A percentile compares a stretch with the other conserved stretches of the same genome.
phyloP scores from a whole-genome alignment of 306 rosid genomes.

The Oemleria cerasiformis region DNA sequence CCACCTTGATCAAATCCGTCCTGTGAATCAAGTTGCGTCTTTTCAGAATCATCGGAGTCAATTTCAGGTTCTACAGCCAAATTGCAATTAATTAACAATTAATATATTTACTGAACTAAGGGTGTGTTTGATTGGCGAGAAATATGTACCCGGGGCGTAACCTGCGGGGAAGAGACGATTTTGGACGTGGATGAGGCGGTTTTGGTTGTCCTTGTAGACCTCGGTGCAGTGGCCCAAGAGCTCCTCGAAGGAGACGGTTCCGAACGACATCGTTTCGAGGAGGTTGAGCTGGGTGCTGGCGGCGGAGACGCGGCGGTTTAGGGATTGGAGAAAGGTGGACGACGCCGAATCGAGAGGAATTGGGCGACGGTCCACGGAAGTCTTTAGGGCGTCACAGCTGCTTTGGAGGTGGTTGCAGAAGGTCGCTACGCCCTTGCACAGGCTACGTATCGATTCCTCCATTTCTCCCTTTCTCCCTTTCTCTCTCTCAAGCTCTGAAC shows the following conservation, averaged over 20 bases:
- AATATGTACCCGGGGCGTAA: constrained; percentile 42
- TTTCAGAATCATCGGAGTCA: constrained; percentile 41
- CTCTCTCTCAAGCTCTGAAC: background rate
- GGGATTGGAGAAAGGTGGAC: constrained; percentile 71
- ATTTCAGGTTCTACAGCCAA: constrained; percentile 37
- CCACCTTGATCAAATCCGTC: constrained; percentile 13
- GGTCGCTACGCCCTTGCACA: constrained; percentile 49
- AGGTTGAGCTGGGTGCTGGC: constrained; percentile 60
- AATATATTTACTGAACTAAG: background rate
- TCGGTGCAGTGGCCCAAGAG: constrained; percentile 87
- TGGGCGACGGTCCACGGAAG: constrained; percentile 75
- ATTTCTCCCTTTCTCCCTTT: constrained; percentile 17
- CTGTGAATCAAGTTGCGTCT: constrained; percentile 11
- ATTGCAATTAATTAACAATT: background rate
- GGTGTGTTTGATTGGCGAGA: background rate
- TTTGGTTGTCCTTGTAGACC: constrained; percentile 62
- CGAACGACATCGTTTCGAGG: constrained; percentile 70
- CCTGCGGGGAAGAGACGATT: constrained; percentile 48
- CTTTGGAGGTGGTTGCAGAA: constrained; percentile 78
- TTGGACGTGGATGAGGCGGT: constrained; percentile 49
- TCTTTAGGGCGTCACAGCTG: constrained; percentile 66
- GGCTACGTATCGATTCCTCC: constrained; percentile 57
- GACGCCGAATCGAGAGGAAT: constrained; percentile 94
- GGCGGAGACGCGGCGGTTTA: constrained; percentile 62
- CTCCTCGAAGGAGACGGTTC: constrained; percentile 84